phyloP scores from a whole-genome alignment of 1,284 basidiomycete genomes.

The Moesziomyces parantarcticus region DNA sequence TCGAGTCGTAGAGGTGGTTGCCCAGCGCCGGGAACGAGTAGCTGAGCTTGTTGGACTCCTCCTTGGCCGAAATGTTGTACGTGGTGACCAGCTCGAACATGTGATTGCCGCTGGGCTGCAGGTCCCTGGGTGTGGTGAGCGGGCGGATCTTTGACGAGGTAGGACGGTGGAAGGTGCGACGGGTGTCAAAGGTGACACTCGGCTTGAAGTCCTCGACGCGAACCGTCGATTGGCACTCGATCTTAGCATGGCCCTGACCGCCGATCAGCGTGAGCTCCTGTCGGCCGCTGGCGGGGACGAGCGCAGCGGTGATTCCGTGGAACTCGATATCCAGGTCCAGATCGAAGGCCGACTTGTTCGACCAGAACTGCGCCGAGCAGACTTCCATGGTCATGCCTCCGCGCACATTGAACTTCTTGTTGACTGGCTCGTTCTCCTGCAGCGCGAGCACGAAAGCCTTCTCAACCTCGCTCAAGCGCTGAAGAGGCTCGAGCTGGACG shows the following conservation, averaged over 20 bases:
- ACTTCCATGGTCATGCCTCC: constrained; percentile 67
- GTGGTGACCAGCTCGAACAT: constrained; percentile 67
- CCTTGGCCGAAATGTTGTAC: constrained; percentile 62
- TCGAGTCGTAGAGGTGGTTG: constrained; percentile 67
- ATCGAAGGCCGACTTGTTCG: constrained; percentile 62
- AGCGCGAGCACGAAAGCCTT: constrained; percentile 62
- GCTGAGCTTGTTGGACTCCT: constrained; percentile 58
- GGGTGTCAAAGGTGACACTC: constrained; percentile 62
- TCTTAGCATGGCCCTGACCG: constrained; percentile 61
- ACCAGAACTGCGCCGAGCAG: constrained; percentile 68
- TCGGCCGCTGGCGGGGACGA: constrained; percentile 51
- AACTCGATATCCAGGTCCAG: constrained; percentile 67
- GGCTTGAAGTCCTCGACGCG: constrained; percentile 65
- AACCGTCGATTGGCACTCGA: constrained; percentile 59
- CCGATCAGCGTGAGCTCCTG: constrained; percentile 63
- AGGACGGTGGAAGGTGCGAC: constrained; percentile 63
- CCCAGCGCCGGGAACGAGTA: constrained; percentile 58
- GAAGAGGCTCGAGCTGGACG: constrained; percentile 65
- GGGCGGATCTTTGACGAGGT: constrained; percentile 54
- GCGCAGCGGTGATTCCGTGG: constrained; percentile 62
- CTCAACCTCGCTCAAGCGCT: constrained; percentile 63
- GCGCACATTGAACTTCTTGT: constrained; percentile 63
- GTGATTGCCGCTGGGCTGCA: constrained; percentile 62
- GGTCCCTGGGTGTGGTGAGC: constrained; percentile 58
- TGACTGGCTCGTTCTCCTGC: constrained; percentile 65